Percentiles rank a stretch among this genome's conserved stretches.
phyloP scores from a whole-genome alignment of 208 protist genomes.

The Trypanosoma scelopori region DNA sequence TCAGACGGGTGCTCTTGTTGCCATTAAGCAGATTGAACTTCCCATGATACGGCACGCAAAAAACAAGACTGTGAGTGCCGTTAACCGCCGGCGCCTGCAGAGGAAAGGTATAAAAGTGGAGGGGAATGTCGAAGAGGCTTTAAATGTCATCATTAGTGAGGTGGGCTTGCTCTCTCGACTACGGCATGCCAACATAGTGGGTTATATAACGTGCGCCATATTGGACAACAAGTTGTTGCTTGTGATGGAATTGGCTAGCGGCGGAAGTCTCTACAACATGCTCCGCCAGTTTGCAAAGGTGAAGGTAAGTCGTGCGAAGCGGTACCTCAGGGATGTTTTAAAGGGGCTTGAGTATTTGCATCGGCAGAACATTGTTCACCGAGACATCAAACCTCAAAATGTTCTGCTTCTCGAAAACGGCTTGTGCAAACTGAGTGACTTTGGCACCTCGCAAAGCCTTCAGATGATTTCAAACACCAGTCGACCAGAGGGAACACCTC shows the following conservation, averaged over 20 bases:
- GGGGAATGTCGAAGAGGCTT: conserved; percentile 28
- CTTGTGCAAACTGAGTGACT: conserved; percentile 88
- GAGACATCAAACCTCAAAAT: conserved; percentile 93
- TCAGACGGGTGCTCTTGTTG: conserved; percentile 59
- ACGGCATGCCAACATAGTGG: conserved; percentile 44
- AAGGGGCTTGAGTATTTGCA: conserved; percentile 85
- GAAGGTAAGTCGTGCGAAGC: conserved; percentile 41
- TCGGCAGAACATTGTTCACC: conserved; percentile 75
- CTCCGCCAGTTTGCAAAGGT: conserved; percentile 53
- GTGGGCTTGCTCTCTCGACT: conserved; percentile 68
- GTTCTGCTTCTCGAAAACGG: conserved; percentile 77
- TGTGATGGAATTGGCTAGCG: conserved; percentile 83
- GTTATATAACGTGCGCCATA: conserved; percentile 36
- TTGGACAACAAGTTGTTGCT: conserved; percentile 44
- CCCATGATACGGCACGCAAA: conserved; percentile 30
- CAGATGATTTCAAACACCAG: conserved; percentile 30
- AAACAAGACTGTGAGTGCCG: conserved; percentile 22
- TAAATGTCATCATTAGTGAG: conserved; percentile 58
- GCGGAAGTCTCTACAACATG: conserved; percentile 67
- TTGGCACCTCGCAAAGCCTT: conserved; percentile 71
- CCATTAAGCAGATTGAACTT: conserved; percentile 64
- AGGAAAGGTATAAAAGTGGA: conserved; percentile 34
- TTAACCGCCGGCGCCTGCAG: conserved; percentile 28
- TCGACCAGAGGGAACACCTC: conserved; percentile 61
- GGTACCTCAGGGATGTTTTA: conserved; percentile 68